Evolutionary conservation across 768 basidiomycete genomes (phyloP), one percentile per base, ranked within the genome.

Genomic region (Hypsizygus marmoreus): DNA sequence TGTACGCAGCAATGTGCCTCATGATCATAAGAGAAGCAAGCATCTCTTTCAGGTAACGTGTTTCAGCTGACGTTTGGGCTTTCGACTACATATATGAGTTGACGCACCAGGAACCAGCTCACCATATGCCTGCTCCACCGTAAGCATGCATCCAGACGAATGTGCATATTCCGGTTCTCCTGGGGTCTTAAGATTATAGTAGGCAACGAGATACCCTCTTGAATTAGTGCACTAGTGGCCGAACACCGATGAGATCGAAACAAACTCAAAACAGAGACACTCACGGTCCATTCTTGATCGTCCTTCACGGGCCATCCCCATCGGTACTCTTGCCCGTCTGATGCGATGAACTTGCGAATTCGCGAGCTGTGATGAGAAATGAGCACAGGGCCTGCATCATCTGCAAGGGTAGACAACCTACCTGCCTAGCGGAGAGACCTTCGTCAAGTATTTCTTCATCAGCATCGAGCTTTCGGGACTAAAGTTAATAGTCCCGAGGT

Each of bases 281-380:
- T 57, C 53, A 84, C 86, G 17, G 78, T 78, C 83, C 84, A 88
- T 53, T 86, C 85, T 43, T 81, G 74, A 41, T 77, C 74, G 10
- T 63, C 63, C 19, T 67, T 67, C 16, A 68, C 57, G 13, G 73
- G 66, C 64, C 74, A 74, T 19, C 70, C 73, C 86, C 86, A 88
- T 40, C 66, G 68, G 54, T 87, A 88, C 43, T 77, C 74, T 33
- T 80, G 71, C 1, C 77, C 77, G 52, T 88, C 82, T 0, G 81
- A 76, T 2, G 73, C 84, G 6, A 62, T 60, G 53, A 87, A 88
- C 51, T 72, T 77, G 30, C 84, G 71, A 19, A 68, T 52, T 51
- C 58, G 67, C 17, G 72, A 68, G 40, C 79, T 80, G 23, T 26
- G 19, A 35, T 40, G 53, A 47, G 24, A 34, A 10, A 30, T 16